These are phyloP conservation scores for Diutina ranongensis DNA, from an alignment of 1,139 yeast genomes.

Conservation along the genomic window DNA sequence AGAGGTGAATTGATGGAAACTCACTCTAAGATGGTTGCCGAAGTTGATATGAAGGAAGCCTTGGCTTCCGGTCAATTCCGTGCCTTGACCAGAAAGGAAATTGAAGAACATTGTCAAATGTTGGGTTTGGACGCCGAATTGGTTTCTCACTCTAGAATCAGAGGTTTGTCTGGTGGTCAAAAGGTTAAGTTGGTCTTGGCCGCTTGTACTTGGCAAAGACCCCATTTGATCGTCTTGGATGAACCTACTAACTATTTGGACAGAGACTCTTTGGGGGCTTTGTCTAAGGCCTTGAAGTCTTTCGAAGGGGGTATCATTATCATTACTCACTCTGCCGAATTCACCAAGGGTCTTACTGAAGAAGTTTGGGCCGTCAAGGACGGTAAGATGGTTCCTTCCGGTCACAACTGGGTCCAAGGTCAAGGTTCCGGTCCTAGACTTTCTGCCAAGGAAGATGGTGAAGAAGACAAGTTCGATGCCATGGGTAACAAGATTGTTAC, in stretches of 20 bases:
- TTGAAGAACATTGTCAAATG: slow-evolving; percentile 97
- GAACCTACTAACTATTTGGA: slow-evolving; percentile 99
- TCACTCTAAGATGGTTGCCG: slow-evolving; percentile 98
- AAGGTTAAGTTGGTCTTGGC: slow-evolving; percentile 98
- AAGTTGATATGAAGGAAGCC: slow-evolving; percentile 99
- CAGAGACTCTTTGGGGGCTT: slow-evolving; percentile 98
- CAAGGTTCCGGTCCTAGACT: slow-evolving; percentile 99
- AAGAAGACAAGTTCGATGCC: slow-evolving; percentile 98
- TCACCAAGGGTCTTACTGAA: slow-evolving; percentile 97
- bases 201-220: slow-evolving; percentile 99
- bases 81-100: slow-evolving; percentile 99
- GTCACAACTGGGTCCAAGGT: slow-evolving; percentile 99
- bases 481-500: slow-evolving; percentile 99
- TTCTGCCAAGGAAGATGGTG: slow-evolving; percentile 88
- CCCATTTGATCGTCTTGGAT: slow-evolving; percentile 97
- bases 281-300: slow-evolving; percentile 96
- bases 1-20: slow-evolving; percentile 99
- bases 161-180: slow-evolving; percentile 99
- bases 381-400: slow-evolving; percentile 98
- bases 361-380: slow-evolving; percentile 99
- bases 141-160: slow-evolving; percentile 98
- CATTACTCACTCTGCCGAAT: slow-evolving; percentile 99
- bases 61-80: slow-evolving; percentile 99
- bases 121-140: slow-evolving; percentile 98
- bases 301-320: slow-evolving; percentile 99